Evolutionary conservation across 495 filamentous ascomycete genomes (phyloP).

Genomic region (Halenospora varia): DNA sequence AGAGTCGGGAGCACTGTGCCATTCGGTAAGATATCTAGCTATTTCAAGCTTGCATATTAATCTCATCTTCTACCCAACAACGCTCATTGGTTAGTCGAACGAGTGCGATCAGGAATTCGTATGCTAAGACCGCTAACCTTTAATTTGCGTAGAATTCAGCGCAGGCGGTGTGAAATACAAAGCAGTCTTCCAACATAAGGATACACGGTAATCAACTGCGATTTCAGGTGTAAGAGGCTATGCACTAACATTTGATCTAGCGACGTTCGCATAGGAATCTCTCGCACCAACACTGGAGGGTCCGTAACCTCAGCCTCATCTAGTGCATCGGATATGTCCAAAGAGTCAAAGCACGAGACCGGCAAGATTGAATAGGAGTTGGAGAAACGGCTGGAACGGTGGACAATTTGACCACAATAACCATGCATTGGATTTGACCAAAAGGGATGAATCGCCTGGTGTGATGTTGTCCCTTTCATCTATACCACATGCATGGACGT

Average conservation of each 20-base stretch:
- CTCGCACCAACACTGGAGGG: not conserved
- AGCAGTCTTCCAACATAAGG: not conserved
- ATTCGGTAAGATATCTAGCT: not conserved
- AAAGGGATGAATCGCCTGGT: no score
- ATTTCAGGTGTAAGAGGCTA: not conserved
- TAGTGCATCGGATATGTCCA: not conserved
- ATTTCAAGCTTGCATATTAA: no score
- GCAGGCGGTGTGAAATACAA: slow-evolving; percentile 2
- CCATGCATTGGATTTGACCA: no score
- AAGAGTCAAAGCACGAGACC: not conserved
- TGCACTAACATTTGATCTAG: not conserved
- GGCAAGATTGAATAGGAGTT: no score
- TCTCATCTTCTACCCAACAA: no score
- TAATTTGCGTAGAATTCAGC: not conserved
- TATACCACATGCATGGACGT: no score
- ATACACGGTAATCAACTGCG: not conserved
- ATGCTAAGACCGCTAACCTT: no score
- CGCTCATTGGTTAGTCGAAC: no score
- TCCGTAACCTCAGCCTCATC: not conserved
- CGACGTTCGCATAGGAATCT: not conserved
- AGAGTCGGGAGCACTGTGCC: not conserved
- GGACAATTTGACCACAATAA: no score
- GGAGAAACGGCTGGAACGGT: no score
- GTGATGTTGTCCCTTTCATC: no score
- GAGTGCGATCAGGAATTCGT: no score